A percentile compares a stretch with the other conserved stretches of the same genome.
These are phyloP conservation scores for Termitomyces sp. DNA, from an alignment of 768 basidiomycete species.

Conservation along the genomic window DNA sequence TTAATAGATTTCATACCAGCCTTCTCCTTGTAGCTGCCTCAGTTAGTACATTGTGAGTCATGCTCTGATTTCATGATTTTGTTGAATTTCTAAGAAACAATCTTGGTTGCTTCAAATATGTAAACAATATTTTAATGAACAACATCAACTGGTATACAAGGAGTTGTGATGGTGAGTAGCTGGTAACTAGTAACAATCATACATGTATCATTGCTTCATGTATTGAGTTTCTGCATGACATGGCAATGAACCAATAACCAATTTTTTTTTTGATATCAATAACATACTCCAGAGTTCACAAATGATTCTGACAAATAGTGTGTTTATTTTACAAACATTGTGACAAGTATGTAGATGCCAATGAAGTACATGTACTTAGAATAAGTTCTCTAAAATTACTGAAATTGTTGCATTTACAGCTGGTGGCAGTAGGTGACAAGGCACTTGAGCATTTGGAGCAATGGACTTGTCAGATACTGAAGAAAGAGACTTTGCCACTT, in stretches of 20 bases:
- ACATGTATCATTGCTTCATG: background rate
- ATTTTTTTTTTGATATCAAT: background rate
- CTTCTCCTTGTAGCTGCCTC: slow-evolving; percentile 12
- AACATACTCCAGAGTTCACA: background rate
- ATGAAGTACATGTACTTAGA: background rate
- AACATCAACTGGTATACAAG: slow-evolving; percentile 15
- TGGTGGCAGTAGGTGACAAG: background rate
- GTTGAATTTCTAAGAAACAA: slow-evolving; percentile 11
- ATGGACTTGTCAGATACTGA: background rate
- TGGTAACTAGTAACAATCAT: slow-evolving; percentile 6
- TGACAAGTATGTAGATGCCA: background rate
- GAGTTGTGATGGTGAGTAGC: slow-evolving; percentile 9
- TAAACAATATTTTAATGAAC: slow-evolving; percentile 11
- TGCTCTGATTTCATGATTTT: slow-evolving; percentile 14
- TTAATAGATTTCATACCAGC: background rate
- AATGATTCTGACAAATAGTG: background rate
- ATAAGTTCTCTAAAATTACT: background rate
- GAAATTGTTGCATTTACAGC: background rate
- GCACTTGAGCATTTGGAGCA: background rate
- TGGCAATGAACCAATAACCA: background rate
- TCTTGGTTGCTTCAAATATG: slow-evolving; percentile 11
- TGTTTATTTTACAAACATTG: background rate
- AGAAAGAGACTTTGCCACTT: background rate
- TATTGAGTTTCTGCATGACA: background rate
- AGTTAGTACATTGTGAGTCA: slow-evolving; percentile 15